A percentile compares a stretch with the other conserved stretches of the same genome.
Conservation (phyloP, 2,329 filamentous ascomycete genomes). For the Leptographium flavum region DNA sequence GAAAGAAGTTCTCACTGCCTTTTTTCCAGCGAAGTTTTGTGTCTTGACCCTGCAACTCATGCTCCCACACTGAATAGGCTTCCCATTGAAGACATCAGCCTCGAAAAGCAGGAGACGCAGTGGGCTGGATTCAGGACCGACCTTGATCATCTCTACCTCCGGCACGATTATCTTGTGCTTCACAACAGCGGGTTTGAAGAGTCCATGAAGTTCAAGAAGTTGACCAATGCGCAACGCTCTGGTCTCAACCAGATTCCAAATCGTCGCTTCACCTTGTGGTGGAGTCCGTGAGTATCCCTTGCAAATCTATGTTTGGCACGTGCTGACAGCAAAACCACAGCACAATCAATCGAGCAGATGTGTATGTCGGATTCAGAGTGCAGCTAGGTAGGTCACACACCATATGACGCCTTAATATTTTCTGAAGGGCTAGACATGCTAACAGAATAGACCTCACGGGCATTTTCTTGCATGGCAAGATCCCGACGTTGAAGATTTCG, state of each 20-base stretch:
- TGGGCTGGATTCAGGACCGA: constrained; percentile 38
- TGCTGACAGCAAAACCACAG: constrained; percentile 15
- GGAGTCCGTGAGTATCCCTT: constrained; percentile 41
- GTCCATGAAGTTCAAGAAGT: constrained; percentile 95
- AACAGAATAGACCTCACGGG: constrained; percentile 63
- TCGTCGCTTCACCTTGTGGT: constrained; percentile 96
- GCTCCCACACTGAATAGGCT: constrained; percentile 18
- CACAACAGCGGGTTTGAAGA: constrained; percentile 41
- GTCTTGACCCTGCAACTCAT: background rate
- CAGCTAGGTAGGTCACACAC: constrained; percentile 42
- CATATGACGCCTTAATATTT: too few relatives aligned
- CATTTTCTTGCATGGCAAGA: constrained; percentile 98
- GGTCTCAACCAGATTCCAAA: constrained; percentile 98
- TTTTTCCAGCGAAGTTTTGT: background rate
- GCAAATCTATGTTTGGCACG: background rate
- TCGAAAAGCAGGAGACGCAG: constrained; percentile 26
- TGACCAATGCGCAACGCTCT: constrained; percentile 81
- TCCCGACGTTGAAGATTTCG: constrained; percentile 93
- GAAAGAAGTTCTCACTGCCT: background rate
- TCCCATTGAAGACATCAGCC: constrained; percentile 23
- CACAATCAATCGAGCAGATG: constrained; percentile 88
- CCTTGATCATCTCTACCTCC: constrained; percentile 30
- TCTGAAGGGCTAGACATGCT: background rate
- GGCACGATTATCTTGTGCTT: constrained; percentile 31
- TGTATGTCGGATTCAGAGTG: constrained; percentile 98